A percentile compares a stretch with the other conserved stretches of the same genome.
phyloP scores from a whole-genome alignment of 805 yeast species.

The Nakazawaea peltata region DNA sequence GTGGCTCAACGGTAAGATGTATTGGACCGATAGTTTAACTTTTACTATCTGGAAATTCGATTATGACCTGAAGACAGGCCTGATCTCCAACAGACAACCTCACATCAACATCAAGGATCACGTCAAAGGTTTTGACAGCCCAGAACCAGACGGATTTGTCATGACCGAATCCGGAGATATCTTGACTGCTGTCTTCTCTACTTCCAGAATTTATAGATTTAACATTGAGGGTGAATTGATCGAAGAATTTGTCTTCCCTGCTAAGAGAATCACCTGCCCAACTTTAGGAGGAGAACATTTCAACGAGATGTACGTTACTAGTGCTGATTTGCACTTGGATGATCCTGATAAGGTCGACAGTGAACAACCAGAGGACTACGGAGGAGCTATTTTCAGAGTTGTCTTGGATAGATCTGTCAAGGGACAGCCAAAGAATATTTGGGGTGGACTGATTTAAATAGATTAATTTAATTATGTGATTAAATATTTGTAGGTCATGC shows the following conservation, averaged over 20 bases:
- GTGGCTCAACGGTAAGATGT: slow-evolving; percentile 39
- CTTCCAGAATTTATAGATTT: slow-evolving; percentile 47
- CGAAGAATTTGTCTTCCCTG: slow-evolving; percentile 49
- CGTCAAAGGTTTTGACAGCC: slow-evolving; percentile 19
- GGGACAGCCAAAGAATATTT: slow-evolving; percentile 24
- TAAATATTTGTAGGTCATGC: too few relatives aligned
- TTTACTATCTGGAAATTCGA: slow-evolving; percentile 40
- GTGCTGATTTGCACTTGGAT: slow-evolving; percentile 45
- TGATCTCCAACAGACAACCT: slow-evolving; percentile 25
- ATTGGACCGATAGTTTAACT: slow-evolving; percentile 46
- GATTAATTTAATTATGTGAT: background rate
- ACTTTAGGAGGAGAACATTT: slow-evolving; percentile 54
- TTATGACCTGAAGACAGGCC: slow-evolving; percentile 29
- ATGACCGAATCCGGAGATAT: slow-evolving; percentile 47
- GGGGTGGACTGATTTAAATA: slow-evolving; percentile 14
- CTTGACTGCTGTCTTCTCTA: slow-evolving; percentile 62
- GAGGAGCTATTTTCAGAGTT: slow-evolving; percentile 52
- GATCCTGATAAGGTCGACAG: slow-evolving; percentile 20
- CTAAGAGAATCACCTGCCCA: slow-evolving; percentile 54
- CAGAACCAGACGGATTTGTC: slow-evolving; percentile 80
- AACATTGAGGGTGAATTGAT: slow-evolving; percentile 40
- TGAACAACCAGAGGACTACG: slow-evolving; percentile 32
- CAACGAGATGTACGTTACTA: slow-evolving; percentile 59
- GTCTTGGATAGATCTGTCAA: slow-evolving; percentile 24
- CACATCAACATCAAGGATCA: slow-evolving; percentile 29